These are phyloP conservation scores for Vitis hybrid DNA, from an alignment of 177 flowering plant species.

Conservation along the genomic window DNA sequence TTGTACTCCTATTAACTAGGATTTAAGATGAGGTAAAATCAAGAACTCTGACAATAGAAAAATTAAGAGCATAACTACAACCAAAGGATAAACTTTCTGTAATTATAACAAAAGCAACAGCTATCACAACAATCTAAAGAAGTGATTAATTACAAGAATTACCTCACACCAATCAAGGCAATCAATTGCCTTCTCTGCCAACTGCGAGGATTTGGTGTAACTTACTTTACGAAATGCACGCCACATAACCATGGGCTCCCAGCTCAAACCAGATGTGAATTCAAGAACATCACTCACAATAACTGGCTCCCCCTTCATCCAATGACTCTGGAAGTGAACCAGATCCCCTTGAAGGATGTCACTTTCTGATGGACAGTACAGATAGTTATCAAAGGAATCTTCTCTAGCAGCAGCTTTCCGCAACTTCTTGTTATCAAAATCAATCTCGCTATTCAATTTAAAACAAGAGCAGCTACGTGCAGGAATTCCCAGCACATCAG, in stretches of 20 bases:
- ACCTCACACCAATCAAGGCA: slow-evolving; percentile 25
- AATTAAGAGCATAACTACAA: too few species aligned
- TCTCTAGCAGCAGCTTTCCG: slow-evolving; percentile 15
- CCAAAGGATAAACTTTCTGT: background rate
- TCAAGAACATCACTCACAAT: slow-evolving; percentile 15
- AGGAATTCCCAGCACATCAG: background rate
- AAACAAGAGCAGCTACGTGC: background rate
- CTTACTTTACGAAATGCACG: slow-evolving; percentile 14
- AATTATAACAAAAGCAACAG: slow-evolving; percentile 1
- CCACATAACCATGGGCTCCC: slow-evolving; percentile 31
- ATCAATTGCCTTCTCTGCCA: slow-evolving; percentile 14
- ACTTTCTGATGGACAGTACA: slow-evolving; percentile 13
- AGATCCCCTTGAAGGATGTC: slow-evolving; percentile 11
- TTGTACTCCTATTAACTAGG: too few species aligned
- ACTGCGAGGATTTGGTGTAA: slow-evolving; percentile 2
- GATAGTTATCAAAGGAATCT: slow-evolving; percentile 12
- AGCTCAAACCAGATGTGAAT: slow-evolving; percentile 18
- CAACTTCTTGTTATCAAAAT: background rate
- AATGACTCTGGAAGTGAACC: slow-evolving; percentile 18
- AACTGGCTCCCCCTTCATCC: slow-evolving; percentile 22
- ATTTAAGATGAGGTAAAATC: too few species aligned
- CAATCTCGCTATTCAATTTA: background rate
- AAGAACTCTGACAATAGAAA: too few species aligned
- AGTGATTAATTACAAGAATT: background rate
- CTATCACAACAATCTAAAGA: background rate